A percentile compares a stretch with the other conserved stretches of the same genome.
phyloP scores from a whole-genome alignment of 805 yeast species.

The Metahyphopichia silvanorum region DNA sequence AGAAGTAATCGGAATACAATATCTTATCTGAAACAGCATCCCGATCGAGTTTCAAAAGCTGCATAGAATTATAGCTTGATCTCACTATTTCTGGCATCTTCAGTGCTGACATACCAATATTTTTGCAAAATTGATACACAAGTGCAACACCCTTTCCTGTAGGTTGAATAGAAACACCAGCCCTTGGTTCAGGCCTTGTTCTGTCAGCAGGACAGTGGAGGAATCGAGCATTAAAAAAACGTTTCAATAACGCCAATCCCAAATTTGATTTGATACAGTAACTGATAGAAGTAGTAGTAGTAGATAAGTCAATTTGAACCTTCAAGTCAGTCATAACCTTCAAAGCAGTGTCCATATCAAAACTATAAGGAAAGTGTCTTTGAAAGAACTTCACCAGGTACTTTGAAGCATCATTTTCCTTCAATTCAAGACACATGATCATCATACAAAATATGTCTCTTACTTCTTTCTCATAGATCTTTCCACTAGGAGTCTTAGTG shows the following conservation, averaged over 20 bases:
- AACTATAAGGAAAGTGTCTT: conserved; percentile 49
- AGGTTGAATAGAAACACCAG: conserved; percentile 59
- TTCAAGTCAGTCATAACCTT: conserved; percentile 46
- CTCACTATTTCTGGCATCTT: conserved; percentile 45
- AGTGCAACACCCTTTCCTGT: conserved; percentile 88
- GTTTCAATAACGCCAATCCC: conserved; percentile 44
- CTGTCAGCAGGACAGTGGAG: conserved; percentile 75
- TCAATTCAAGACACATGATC: conserved; percentile 35
- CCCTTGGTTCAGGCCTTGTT: conserved; percentile 50
- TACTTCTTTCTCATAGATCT: conserved; percentile 53
- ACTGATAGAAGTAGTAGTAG: conserved; percentile 52
- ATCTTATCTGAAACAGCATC: conserved; percentile 54
- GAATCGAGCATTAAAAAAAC: conserved; percentile 59
- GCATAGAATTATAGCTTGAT: conserved; percentile 69
- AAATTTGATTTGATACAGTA: conserved; percentile 51
- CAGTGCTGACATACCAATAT: conserved; percentile 46
- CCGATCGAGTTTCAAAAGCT: conserved; percentile 65
- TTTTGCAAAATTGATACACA: conserved; percentile 56
- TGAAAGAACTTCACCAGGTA: conserved; percentile 20
- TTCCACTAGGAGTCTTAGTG: conserved; percentile 50
- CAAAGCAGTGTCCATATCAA: conserved; percentile 51
- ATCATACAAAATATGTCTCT: conserved; percentile 57
- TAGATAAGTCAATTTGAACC: conserved; percentile 45
- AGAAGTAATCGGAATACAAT: conserved; percentile 58
- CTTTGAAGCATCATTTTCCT: conserved; percentile 10